Evolutionary conservation across 495 filamentous ascomycete genomes (phyloP), one percentile per base, ranked within the genome.

Genomic region (Annulohypoxylon maeteangense): DNA sequence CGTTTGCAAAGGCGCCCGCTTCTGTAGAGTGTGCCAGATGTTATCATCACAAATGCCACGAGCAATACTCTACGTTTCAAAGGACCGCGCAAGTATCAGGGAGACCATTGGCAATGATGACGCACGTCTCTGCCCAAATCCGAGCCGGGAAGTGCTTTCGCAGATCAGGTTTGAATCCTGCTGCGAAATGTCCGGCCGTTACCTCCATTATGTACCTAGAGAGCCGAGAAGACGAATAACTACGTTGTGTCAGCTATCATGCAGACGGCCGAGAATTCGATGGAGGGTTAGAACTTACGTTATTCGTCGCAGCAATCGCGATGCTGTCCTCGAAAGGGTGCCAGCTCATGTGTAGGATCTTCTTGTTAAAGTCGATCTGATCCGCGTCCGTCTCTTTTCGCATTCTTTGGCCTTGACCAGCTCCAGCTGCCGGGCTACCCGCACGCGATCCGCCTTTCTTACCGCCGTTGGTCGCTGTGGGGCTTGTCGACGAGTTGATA

Each of bases 361-460:
- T 99, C 90, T 99, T 99, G 87, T 99, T 98, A 84, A 98, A 99
- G 79, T 99, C 95, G 81, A 99, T 99, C 83, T 98, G 95, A 80
- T 99, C 95, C 68, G 95, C 95, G 80, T 99, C 95, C 56, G 96
- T 99, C 85, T 99, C 95, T 84, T 98, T 98, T 76, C 93, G 89
- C 95, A 99, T 99, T 59, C 95, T 88, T 74, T 93, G 93, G 27
- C 93, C 94, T 75, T 94, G 93, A 34, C 91, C 90, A 47, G 87
- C 85, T 36, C 90, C 90, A 47, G 90, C 91, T 12, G 94, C 95
- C 61, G 95, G 95, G 78, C 94, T 98, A 62, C 91, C 91, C 42
- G 95, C 92, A 80, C 95, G 84, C 51, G 92, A 94, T 34, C 91
- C 90, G 29, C 89, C 89, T 82, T 91, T 91, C 86, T 97, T 96